Percentiles rank a stretch among this genome's conserved stretches.
Conservation (phyloP, 2,329 filamentous ascomycete species). For the Westerdykella aurantiaca region DNA sequence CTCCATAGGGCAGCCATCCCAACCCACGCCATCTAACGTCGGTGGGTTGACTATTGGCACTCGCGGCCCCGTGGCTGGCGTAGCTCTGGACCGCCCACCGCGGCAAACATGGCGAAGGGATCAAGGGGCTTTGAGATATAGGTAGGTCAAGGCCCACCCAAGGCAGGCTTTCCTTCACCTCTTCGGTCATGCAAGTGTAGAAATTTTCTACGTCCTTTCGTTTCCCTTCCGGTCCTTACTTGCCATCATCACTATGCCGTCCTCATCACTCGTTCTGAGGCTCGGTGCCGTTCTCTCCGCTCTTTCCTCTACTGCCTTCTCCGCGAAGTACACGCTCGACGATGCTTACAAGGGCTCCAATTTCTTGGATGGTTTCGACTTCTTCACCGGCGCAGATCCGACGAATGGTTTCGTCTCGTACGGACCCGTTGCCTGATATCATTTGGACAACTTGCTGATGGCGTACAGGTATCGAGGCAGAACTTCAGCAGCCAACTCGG, state of each 20-base stretch:
- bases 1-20: too few relatives aligned
- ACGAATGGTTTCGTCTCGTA: conserved; percentile 26
- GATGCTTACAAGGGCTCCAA: conserved; percentile 14
- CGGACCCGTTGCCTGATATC: not conserved
- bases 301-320: conserved; percentile 18
- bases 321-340: conserved; percentile 13
- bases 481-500: conserved; percentile 3
- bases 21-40: too few relatives aligned
- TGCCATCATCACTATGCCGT: conserved; percentile 19
- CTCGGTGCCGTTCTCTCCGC: conserved; percentile 17
- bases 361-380: conserved; percentile 26
- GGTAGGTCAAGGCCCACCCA: too few relatives aligned
- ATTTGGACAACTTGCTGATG: not conserved
- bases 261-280: conserved; percentile 23
- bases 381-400: conserved; percentile 18
- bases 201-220: conserved; percentile 20
- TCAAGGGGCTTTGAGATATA: too few relatives aligned
- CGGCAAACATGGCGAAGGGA: too few relatives aligned
- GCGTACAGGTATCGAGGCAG: conserved; percentile 9
- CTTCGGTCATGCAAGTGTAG: conserved; percentile 22
- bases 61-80: too few relatives aligned
- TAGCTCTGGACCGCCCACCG: too few relatives aligned
- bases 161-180: conserved; percentile 6
- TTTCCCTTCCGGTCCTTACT: conserved; percentile 19
- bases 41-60: too few relatives aligned